These are phyloP conservation scores for Blumeria graminis DNA, from an alignment of 2,329 filamentous ascomycete species.

Conservation along the genomic window DNA sequence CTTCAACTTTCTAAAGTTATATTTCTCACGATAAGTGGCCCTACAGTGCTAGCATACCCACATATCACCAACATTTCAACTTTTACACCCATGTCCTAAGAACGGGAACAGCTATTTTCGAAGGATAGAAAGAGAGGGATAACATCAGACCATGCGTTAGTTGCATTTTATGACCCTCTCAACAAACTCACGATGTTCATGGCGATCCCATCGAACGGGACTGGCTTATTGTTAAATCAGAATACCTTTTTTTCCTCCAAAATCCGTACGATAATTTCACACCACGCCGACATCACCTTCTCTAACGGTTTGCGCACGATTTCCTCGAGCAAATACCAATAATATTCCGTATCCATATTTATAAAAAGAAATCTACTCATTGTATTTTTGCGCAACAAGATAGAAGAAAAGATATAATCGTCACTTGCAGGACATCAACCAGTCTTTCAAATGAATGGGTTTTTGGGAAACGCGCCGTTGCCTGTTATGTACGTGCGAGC, in stretches of 20 bases:
- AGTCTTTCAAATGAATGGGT: slow-evolving; percentile 30
- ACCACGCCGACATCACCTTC: background rate
- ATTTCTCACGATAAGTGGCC: background rate
- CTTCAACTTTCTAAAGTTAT: background rate
- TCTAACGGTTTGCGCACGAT: background rate
- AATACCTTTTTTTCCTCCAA: background rate
- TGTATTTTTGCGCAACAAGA: too few species aligned
- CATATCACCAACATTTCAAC: background rate
- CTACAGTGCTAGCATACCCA: background rate
- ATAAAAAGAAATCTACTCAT: too few species aligned
- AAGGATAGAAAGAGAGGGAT: background rate
- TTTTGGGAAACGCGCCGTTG: slow-evolving; percentile 32
- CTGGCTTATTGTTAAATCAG: background rate
- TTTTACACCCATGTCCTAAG: background rate
- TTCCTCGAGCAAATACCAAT: background rate
- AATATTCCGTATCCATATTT: background rate
- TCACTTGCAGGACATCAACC: slow-evolving; percentile 2
- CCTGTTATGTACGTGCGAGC: slow-evolving; percentile 78
- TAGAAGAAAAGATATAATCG: background rate
- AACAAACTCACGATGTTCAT: background rate
- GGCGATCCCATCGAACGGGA: background rate
- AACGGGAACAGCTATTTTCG: background rate
- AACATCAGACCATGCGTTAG: background rate
- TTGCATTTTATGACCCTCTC: background rate
- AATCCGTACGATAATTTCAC: background rate